Conservation (phyloP, 176 grass and related monocot species). For the Carex pumila region DNA sequence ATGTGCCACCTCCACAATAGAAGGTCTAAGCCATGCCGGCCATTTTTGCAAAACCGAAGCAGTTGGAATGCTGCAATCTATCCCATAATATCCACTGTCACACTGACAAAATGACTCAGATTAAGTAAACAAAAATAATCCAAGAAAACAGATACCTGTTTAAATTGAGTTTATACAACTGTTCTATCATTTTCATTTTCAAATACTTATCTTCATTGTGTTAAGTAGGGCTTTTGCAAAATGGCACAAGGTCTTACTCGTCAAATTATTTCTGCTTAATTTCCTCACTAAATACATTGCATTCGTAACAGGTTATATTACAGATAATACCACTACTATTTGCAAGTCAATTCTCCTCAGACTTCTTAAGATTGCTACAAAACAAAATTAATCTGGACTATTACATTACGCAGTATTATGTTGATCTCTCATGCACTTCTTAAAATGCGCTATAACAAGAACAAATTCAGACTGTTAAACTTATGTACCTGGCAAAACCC, state of each 20-base stretch:
- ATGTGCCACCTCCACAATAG: constrained; percentile 9
- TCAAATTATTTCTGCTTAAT: neutral
- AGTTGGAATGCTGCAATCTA: constrained; percentile 88
- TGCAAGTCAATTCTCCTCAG: neutral
- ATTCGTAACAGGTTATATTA: neutral
- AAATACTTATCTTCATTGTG: neutral
- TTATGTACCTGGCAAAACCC: constrained; percentile 81
- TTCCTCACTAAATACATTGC: neutral
- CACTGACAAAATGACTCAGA: constrained; percentile 54
- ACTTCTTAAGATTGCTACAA: neutral
- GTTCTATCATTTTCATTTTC: neutral
- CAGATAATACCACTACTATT: neutral
- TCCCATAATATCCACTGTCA: constrained; percentile 88
- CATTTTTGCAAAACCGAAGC: constrained; percentile 47
- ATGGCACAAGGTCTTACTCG: neutral
- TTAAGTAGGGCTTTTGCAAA: neutral
- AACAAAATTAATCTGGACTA: neutral
- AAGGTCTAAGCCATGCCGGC: constrained; percentile 65
- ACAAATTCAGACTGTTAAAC: neutral
- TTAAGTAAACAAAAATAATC: constrained; percentile 26
- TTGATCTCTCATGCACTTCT: neutral
- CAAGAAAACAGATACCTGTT: neutral
- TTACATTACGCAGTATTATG: neutral
- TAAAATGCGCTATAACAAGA: neutral
- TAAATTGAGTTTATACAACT: neutral